Conservation (phyloP, 495 filamentous ascomycete species). For the Hyaloscypha finlandica region DNA sequence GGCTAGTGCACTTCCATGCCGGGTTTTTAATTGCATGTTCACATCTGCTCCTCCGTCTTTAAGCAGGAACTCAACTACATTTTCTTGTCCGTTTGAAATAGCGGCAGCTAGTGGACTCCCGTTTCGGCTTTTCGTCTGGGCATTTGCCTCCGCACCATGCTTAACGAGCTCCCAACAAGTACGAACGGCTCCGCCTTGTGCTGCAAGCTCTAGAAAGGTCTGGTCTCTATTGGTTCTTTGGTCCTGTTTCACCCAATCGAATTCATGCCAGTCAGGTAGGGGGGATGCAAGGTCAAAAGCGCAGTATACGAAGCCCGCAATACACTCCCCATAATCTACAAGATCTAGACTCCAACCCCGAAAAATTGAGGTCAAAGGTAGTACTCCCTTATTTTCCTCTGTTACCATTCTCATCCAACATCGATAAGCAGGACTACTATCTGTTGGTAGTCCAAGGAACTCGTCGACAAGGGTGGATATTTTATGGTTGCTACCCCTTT, state of each 20-base stretch:
- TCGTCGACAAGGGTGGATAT: conserved; percentile 30
- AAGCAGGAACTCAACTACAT: no score
- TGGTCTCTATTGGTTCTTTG: conserved; percentile 7
- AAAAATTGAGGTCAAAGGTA: no score
- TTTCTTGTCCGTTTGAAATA: no score
- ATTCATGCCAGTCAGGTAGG: conserved; percentile 37
- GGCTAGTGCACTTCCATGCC: conserved; percentile 7
- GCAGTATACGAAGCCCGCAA: conserved; percentile 32
- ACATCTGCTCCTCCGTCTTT: no score
- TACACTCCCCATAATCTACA: no score
- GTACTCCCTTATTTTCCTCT: neutral
- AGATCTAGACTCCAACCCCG: no score
- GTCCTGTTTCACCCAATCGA: conserved; percentile 14
- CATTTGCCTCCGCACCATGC: conserved; percentile 7
- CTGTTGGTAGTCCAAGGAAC: conserved; percentile 37
- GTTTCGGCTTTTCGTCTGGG: neutral
- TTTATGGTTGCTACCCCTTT: conserved; percentile 5
- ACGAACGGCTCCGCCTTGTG: conserved; percentile 6
- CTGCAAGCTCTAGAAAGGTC: conserved; percentile 31
- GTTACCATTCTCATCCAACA: conserved; percentile 30
- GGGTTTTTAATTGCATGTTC: no score
- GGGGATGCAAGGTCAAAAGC: conserved; percentile 31
- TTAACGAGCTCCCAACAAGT: conserved; percentile 25
- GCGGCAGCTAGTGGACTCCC: no score
- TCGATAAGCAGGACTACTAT: conserved; percentile 36